Evolutionary conservation across 2,329 filamentous ascomycete species (phyloP), one percentile per base, ranked within the genome.

Genomic region (Mycosphaerella arachidis): DNA sequence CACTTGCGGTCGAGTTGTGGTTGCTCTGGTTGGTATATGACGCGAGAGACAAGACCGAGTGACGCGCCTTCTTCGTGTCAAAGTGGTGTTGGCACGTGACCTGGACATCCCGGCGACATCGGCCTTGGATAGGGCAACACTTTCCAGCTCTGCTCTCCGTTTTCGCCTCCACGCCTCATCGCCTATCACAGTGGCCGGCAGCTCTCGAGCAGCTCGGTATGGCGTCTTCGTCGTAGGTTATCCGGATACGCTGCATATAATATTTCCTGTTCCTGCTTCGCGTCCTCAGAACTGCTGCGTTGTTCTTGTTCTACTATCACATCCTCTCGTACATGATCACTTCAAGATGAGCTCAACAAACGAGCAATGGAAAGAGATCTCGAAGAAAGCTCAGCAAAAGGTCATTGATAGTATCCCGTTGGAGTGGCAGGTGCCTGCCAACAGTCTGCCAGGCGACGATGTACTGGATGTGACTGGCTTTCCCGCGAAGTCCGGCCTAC

Each of bases 391-490:
- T 60, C 77, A 78, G 57, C 73, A 74, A 46, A 72, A 70, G 8
- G 70, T 82, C 8, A 70, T 76, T 58, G 73, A 74, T 48, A 81
- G 81, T 0, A 84, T 88, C 56, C 85, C 86, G 0, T 57, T 75
- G 1, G 80, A 86, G 68, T 87, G 84, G 81, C 76, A 78, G 55
- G 78, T 88, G 6, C 83, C 84, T 0, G 70, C 72, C 6, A 68
- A 79, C 52, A 71, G 85, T 48, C 67, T 86, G 0, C 85, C 86
- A 2, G 76, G 81, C 0, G 77, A 78, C 0, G 76, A 78, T 35
- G 80, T 84, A 66, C 74, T 81, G 50, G 79, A 87, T 67, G 82
- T 88, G 16, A 83, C 81, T 0, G 66, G 65, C 3, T 87, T 85
- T 73, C 84, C 85, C 2, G 66, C 66, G 30, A 66, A 68, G 67